A percentile compares a stretch with the other conserved stretches of the same genome.
phyloP scores from a whole-genome alignment of 2,329 filamentous ascomycete genomes.

The Ophiostoma himal-ulmi region DNA sequence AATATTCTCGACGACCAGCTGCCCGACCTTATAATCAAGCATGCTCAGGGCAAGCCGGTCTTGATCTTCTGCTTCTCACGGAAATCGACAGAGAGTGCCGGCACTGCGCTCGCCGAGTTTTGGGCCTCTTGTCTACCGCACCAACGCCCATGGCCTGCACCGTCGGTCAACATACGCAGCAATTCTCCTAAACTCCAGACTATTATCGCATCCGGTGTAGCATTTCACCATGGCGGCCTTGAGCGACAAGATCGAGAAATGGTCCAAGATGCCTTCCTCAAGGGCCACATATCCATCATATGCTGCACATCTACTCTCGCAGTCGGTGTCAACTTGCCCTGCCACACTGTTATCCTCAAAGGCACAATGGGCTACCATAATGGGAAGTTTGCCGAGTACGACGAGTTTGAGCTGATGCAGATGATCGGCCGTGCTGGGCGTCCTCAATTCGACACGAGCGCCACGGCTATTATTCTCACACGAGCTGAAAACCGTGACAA shows the following conservation, averaged over 20 bases:
- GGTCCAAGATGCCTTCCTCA: constrained; percentile 63
- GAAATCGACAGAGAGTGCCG: constrained; percentile 62
- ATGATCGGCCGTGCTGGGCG: constrained; percentile 82
- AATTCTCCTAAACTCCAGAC: constrained; percentile 55
- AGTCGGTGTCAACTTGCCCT: constrained; percentile 77
- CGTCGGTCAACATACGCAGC: constrained; percentile 47
- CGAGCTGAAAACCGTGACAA: constrained; percentile 55
- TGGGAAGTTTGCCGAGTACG: constrained; percentile 60
- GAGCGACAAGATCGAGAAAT: constrained; percentile 56
- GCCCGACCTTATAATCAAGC: constrained; percentile 58
- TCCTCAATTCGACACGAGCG: constrained; percentile 74
- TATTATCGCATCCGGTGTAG: constrained; percentile 53
- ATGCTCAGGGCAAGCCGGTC: constrained; percentile 66
- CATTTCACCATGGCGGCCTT: constrained; percentile 77
- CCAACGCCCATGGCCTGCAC: constrained; percentile 59
- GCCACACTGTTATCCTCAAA: constrained; percentile 77
- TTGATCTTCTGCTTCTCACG: constrained; percentile 80
- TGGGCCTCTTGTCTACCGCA: constrained; percentile 50
- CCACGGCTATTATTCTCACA: constrained; percentile 75
- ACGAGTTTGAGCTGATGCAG: constrained; percentile 81
- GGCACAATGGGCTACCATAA: constrained; percentile 65
- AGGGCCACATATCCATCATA: constrained; percentile 69
- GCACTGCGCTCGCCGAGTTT: constrained; percentile 59
- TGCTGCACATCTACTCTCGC: constrained; percentile 84
- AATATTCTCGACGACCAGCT: constrained; percentile 61